Evolutionary conservation across 2,329 filamentous ascomycete species (phyloP), one percentile per base, ranked within the genome.

Genomic region (Colletotrichum tropicicola): DNA sequence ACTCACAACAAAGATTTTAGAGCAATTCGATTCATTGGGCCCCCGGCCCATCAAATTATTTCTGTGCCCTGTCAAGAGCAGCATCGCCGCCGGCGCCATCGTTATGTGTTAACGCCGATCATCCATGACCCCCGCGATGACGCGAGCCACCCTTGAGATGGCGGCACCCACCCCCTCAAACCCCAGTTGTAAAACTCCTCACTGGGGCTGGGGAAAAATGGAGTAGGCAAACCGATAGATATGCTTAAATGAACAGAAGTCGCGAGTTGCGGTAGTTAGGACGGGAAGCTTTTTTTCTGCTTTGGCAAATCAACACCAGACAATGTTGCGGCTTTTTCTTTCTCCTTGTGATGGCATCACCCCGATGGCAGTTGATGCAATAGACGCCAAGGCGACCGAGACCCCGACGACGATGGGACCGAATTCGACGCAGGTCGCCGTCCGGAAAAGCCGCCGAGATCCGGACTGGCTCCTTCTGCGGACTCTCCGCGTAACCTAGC

Each of bases 131-230:
- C 47, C 54, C 37, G 25, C 54, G 45, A 43, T 59, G 47, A 45
- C 59, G 59, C 39, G 37, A 53, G 13, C 9, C 13, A 52, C 17
- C 30, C 47, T 32, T 23, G 59, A 12, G 35, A 63, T 59, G 45
- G 45, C 54, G 54, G 17, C 37, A 63, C 17, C 21, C 28, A 25
- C 32, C 53, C 39, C 37, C 37, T 51, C 30, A 17, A 39, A 39
- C 21, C 21, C 25, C 21, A 27, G 37, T n/a, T 10, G n/a, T 25
- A 15, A 15, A 12, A 17, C 19, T 8, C 7, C 17, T 15, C 30
- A 21, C 28, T 19, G 13, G 39, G 17, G 21, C 28, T 19, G 39
- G 55, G 13, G 32, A 27, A 9, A 19, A n/a, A 10, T 5, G 21
- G n/a, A n/a, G n/a, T n/a, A n/a, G 12, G 15, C n/a, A 27, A 6